Percentiles rank a stretch among this genome's conserved stretches.
Evolutionary conservation across 2,329 filamentous ascomycete species (phyloP).

Genomic region (Nothophoma quercina): DNA sequence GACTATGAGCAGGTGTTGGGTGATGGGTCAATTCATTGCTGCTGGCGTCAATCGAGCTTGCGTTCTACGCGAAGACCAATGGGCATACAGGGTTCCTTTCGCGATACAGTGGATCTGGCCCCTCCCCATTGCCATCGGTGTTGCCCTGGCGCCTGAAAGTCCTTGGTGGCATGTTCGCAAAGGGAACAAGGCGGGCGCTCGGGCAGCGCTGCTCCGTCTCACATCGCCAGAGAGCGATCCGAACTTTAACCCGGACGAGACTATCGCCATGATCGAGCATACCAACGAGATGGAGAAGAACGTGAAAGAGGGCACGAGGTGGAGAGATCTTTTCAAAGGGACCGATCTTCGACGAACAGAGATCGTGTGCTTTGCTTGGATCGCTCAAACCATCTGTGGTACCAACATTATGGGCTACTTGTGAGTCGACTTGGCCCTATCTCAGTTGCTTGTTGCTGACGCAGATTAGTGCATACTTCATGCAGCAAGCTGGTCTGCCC

Average conservation of each 20-base stretch:
- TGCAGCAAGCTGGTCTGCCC: slow-evolving; percentile 54
- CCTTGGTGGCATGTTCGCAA: slow-evolving; percentile 77
- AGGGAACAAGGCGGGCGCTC: slow-evolving; percentile 69
- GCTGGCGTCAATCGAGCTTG: slow-evolving; percentile 74
- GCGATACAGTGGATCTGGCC: slow-evolving; percentile 80
- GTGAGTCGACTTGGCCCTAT: too few species aligned
- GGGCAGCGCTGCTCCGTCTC: slow-evolving; percentile 68
- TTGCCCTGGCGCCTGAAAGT: slow-evolving; percentile 72
- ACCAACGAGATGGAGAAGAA: slow-evolving; percentile 82
- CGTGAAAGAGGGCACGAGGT: slow-evolving; percentile 71
- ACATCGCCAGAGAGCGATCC: slow-evolving; percentile 69
- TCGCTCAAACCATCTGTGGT: slow-evolving; percentile 54
- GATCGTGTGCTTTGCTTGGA: slow-evolving; percentile 62
- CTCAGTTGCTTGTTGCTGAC: slow-evolving; percentile 12
- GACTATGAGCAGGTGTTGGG: slow-evolving; percentile 64
- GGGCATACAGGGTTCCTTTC: slow-evolving; percentile 71
- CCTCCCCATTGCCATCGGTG: slow-evolving; percentile 68
- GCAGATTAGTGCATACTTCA: slow-evolving; percentile 52
- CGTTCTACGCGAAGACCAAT: slow-evolving; percentile 68
- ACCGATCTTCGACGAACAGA: slow-evolving; percentile 79
- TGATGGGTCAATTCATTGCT: slow-evolving; percentile 73
- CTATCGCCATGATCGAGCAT: slow-evolving; percentile 87
- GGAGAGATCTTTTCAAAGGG: slow-evolving; percentile 82
- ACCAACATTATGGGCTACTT: slow-evolving; percentile 55
- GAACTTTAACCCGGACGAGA: slow-evolving; percentile 57